These are phyloP conservation scores for Vigna unguiculata DNA, from an alignment of 306 rosid species.

Conservation along the genomic window DNA sequence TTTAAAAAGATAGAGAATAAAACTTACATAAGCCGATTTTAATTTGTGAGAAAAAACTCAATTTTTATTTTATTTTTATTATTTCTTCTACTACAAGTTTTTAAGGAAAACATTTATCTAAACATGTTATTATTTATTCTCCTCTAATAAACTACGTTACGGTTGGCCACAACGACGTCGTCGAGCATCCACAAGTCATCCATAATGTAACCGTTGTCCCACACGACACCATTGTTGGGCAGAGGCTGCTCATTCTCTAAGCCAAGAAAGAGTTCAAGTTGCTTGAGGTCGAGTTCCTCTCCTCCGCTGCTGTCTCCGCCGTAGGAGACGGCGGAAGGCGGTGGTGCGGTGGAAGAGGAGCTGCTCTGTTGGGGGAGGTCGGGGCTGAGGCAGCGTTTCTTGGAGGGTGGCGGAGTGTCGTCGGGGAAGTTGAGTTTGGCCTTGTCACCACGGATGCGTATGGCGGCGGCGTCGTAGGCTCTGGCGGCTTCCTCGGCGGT, in stretches of 20 bases:
- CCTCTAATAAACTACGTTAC: constrained; percentile 33
- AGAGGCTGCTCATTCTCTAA: constrained; percentile 52
- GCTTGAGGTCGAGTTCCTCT: constrained; percentile 51
- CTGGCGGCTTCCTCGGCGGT: constrained; percentile 88
- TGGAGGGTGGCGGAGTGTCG: constrained; percentile 31
- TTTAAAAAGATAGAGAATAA: too few relatives aligned
- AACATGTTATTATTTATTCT: neutral
- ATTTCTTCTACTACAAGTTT: neutral
- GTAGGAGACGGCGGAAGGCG: neutral
- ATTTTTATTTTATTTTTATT: too few relatives aligned
- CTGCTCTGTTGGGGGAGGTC: constrained; percentile 2
- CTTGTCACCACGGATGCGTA: constrained; percentile 84
- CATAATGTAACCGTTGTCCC: constrained; percentile 40
- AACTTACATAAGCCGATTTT: neutral
- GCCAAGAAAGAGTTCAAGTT: constrained; percentile 71
- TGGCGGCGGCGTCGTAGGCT: constrained; percentile 89
- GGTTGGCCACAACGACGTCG: constrained; percentile 55
- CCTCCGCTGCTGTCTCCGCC: neutral
- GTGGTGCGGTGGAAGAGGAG: neutral
- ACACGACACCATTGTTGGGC: neutral
- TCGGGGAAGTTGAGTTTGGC: constrained; percentile 86
- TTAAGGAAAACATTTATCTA: neutral
- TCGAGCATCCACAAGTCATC: constrained; percentile 73
- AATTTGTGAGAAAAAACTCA: neutral
- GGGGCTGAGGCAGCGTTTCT: constrained; percentile 56